Conservation (phyloP, 495 filamentous ascomycete species). For the Aspergillus olivimuriae region DNA sequence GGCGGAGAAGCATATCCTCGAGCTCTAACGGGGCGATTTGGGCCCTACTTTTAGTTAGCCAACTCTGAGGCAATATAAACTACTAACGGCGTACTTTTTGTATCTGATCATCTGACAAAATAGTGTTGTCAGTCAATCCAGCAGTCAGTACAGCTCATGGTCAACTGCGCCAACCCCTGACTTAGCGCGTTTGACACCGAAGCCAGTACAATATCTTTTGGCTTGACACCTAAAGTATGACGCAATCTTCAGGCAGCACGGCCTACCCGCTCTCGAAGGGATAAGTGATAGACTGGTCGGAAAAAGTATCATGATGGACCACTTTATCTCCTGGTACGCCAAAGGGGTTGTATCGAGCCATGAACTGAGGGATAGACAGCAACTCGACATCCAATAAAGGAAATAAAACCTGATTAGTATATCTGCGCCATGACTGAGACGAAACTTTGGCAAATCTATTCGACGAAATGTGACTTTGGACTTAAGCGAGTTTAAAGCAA, state of each 20-base stretch:
- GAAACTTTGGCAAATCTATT: too few species aligned
- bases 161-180: neutral
- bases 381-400: constrained; percentile 10
- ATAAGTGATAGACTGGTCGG: constrained; percentile 11
- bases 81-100: constrained; percentile 28
- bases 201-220: constrained; percentile 12
- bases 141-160: neutral
- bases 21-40: constrained; percentile 79
- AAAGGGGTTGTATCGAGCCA: constrained; percentile 16
- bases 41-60: constrained; percentile 36
- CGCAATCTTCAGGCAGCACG: constrained; percentile 15
- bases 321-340: constrained; percentile 12
- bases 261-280: constrained; percentile 8
- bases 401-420: too few species aligned
- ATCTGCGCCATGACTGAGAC: too few species aligned
- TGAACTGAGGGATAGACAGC: constrained; percentile 15
- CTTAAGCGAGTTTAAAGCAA: too few species aligned
- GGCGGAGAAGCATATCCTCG: constrained; percentile 61
- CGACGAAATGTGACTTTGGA: too few species aligned
- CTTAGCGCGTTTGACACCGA: constrained; percentile 15
- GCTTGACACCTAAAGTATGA: constrained; percentile 8
- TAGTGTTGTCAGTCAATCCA: too few species aligned
- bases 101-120: constrained; percentile 48
- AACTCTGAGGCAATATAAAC: neutral
- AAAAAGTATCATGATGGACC: constrained; percentile 12